Evolutionary conservation across 1,284 basidiomycete genomes (phyloP).

Genomic region (Papiliotrema laurentii): DNA sequence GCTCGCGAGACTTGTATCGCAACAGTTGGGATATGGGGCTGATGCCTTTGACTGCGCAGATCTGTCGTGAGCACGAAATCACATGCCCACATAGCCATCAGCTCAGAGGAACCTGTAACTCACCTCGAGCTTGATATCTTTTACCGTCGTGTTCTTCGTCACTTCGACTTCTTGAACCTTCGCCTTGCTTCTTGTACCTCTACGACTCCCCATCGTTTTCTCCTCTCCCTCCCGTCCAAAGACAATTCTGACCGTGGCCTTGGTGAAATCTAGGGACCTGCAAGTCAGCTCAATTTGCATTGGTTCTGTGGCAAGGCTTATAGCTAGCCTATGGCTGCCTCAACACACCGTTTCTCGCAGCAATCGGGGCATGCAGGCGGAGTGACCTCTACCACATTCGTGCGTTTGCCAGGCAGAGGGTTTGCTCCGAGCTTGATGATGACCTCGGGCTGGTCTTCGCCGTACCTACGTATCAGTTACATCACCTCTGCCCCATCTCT

Average conservation of each 20-base stretch:
- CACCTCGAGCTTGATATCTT: conserved; percentile 29
- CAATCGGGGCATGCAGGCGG: conserved; percentile 16
- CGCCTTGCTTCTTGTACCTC: background rate
- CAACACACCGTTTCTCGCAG: conserved; percentile 8
- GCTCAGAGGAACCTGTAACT: background rate
- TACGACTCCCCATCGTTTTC: background rate
- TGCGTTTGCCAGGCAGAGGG: conserved; percentile 7
- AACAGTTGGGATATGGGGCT: conserved; percentile 29
- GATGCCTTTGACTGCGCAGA: conserved; percentile 17
- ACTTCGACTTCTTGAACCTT: conserved; percentile 12
- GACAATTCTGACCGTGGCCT: conserved; percentile 15
- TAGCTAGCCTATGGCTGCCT: no score
- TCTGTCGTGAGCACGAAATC: conserved; percentile 7
- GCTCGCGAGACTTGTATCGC: conserved; percentile 17
- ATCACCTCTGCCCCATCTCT: conserved; percentile 14
- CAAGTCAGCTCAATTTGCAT: background rate
- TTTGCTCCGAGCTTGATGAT: conserved; percentile 12
- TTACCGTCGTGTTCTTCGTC: conserved; percentile 22
- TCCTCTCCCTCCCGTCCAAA: background rate
- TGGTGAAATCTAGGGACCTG: conserved; percentile 16
- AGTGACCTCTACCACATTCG: background rate
- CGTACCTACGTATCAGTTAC: conserved; percentile 16
- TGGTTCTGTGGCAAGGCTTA: no score
- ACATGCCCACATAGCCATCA: background rate
- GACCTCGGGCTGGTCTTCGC: conserved; percentile 13